phyloP scores from a whole-genome alignment of 768 basidiomycete genomes.

The Mycena haematopus region DNA sequence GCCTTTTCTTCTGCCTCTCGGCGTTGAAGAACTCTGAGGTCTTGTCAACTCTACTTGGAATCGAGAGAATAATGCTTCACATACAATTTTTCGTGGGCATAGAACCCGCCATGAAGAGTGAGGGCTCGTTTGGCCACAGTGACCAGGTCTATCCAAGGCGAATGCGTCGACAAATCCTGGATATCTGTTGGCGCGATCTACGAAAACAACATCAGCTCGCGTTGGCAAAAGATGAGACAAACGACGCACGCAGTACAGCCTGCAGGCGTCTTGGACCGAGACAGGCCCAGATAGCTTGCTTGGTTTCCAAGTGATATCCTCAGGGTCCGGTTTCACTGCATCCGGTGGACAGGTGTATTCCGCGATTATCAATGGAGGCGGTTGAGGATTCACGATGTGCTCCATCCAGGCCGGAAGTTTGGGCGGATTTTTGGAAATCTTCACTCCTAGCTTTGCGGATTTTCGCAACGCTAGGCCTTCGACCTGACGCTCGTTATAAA shows the following conservation, averaged over 20 bases:
- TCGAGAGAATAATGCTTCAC: not conserved
- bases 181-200: slow-evolving; percentile 8
- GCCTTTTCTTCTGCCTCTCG: not conserved
- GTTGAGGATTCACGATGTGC: slow-evolving; percentile 1
- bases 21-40: not conserved
- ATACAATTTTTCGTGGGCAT: slow-evolving; percentile 8
- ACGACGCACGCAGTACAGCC: slow-evolving; percentile 17
- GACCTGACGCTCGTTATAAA: not conserved
- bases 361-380: slow-evolving; percentile 1
- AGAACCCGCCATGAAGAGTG: slow-evolving; percentile 15
- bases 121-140: slow-evolving; percentile 14
- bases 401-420: slow-evolving; percentile 4
- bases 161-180: slow-evolving; percentile 1
- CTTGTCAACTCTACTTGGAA: not conserved
- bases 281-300: slow-evolving; percentile 16
- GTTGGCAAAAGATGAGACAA: not conserved
- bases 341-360: slow-evolving; percentile 1
- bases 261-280: slow-evolving; percentile 15
- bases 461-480: not conserved
- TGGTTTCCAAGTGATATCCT: slow-evolving; percentile 6
- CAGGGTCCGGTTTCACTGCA: slow-evolving; percentile 1
- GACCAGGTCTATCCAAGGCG: slow-evolving; percentile 11
- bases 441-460: not conserved
- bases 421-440: not conserved
- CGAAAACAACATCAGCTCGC: not conserved